Evolutionary conservation across 2,329 filamentous ascomycete genomes (phyloP).

Genomic region (Aureobasidium sp.): DNA sequence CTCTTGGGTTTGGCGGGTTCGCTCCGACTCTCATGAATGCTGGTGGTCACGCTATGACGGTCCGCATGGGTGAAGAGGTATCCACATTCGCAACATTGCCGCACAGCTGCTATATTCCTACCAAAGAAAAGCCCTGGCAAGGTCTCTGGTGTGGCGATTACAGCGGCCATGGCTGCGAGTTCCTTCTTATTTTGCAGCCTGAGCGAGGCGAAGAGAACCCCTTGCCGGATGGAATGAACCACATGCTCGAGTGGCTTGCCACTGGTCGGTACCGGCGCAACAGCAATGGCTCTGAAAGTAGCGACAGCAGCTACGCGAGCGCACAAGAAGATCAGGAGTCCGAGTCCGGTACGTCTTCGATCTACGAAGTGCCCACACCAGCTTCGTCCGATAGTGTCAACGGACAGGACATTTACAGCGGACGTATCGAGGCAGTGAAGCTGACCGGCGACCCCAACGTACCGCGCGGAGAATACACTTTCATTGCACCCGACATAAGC

Average conservation of each 20-base stretch:
- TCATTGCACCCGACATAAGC: conserved; percentile 72
- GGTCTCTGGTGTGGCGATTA: conserved; percentile 94
- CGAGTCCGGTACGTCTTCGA: not conserved
- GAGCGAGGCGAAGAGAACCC: conserved; percentile 39
- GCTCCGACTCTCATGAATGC: conserved; percentile 17
- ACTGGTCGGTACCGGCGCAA: conserved; percentile 20
- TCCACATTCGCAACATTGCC: conserved; percentile 67
- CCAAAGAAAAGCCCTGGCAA: conserved; percentile 69
- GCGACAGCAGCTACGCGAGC: conserved; percentile 17
- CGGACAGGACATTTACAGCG: conserved; percentile 45
- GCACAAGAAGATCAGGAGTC: conserved; percentile 16
- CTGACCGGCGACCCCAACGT: conserved; percentile 88
- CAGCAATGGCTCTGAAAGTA: conserved; percentile 20
- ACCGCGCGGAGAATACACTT: conserved; percentile 77
- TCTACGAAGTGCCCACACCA: not conserved
- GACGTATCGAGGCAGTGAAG: conserved; percentile 76
- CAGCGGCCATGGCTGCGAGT: conserved; percentile 80
- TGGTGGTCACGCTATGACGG: conserved; percentile 22
- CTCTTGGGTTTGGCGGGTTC: conserved; percentile 19
- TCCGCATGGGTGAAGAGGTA: conserved; percentile 46
- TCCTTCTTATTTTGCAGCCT: conserved; percentile 72
- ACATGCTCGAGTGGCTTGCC: conserved; percentile 27
- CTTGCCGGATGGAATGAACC: conserved; percentile 32
- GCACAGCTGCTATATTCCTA: conserved; percentile 70
- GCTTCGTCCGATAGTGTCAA: not conserved